A percentile compares a stretch with the other conserved stretches of the same genome.
phyloP scores from a whole-genome alignment of 176 grass and related monocot species.

The Cymbopogon citratus region DNA sequence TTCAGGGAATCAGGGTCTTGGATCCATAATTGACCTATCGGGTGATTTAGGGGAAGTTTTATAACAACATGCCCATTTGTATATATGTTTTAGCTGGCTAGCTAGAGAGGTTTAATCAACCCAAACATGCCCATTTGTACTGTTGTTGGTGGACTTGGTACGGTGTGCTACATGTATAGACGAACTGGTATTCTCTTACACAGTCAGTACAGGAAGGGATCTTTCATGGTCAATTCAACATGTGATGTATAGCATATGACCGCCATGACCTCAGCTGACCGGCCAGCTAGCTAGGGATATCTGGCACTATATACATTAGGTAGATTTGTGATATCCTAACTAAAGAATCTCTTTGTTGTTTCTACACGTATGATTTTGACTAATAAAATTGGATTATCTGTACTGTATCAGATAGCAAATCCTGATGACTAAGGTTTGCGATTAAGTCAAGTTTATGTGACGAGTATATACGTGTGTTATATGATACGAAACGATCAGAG shows the following conservation, averaged over 20 bases:
- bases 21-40: neutral
- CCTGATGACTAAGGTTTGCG: neutral
- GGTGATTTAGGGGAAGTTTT: neutral
- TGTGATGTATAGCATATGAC: neutral
- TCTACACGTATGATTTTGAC: neutral
- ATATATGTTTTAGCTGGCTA: neutral
- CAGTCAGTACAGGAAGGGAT: neutral
- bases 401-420: neutral
- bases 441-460: conserved; percentile 17
- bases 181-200: neutral
- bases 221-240: neutral
- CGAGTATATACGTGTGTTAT: neutral
- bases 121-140: too few species aligned
- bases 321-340: neutral
- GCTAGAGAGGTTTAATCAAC: conserved; percentile 3
- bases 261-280: neutral
- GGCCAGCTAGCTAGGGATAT: neutral
- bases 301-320: neutral
- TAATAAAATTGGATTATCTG: neutral
- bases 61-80: neutral
- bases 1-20: neutral
- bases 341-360: neutral
- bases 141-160: neutral
- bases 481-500: neutral
- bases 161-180: neutral